phyloP scores from a whole-genome alignment of 1,139 yeast genomes.

The Wickerhamomyces sp. region DNA sequence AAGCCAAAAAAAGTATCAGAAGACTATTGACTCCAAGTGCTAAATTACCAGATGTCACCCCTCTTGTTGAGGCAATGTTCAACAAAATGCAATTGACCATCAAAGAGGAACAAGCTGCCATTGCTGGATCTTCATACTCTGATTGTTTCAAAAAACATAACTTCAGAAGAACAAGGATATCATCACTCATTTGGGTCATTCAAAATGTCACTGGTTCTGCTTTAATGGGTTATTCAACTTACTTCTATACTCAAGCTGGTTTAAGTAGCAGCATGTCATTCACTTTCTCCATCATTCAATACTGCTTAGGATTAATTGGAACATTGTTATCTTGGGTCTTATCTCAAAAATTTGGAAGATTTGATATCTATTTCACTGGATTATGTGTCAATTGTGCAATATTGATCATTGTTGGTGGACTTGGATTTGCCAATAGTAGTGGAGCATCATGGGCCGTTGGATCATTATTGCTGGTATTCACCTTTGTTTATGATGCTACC shows the following conservation, averaged over 20 bases:
- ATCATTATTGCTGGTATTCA: slow-evolving; percentile 30
- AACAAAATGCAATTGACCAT: slow-evolving; percentile 28
- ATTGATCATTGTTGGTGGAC: slow-evolving; percentile 29
- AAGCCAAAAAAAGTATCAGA: slow-evolving; percentile 38
- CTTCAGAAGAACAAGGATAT: slow-evolving; percentile 48
- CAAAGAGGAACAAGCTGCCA: slow-evolving; percentile 24
- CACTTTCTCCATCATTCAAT: slow-evolving; percentile 29
- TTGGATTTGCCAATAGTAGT: slow-evolving; percentile 23
- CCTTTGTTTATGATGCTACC: slow-evolving; percentile 27
- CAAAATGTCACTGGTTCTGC: slow-evolving; percentile 49
- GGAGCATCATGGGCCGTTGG: slow-evolving; percentile 25
- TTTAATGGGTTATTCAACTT: slow-evolving; percentile 41
- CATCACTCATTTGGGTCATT: slow-evolving; percentile 41
- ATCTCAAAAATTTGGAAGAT: slow-evolving; percentile 26
- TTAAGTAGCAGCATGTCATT: slow-evolving; percentile 26
- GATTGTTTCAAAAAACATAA: slow-evolving; percentile 46
- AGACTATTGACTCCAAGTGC: slow-evolving; percentile 10
- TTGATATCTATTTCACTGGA: slow-evolving; percentile 31
- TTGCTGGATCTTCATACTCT: slow-evolving; percentile 25
- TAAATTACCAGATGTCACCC: slow-evolving; percentile 10
- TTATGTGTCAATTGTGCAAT: slow-evolving; percentile 23
- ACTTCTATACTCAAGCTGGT: slow-evolving; percentile 34
- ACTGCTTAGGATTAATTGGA: slow-evolving; percentile 30
- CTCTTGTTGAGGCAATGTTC: slow-evolving; percentile 21
- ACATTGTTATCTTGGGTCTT: slow-evolving; percentile 27